phyloP scores from a whole-genome alignment of 2,329 filamentous ascomycete genomes.

The Beauveria scarabaeidicola region DNA sequence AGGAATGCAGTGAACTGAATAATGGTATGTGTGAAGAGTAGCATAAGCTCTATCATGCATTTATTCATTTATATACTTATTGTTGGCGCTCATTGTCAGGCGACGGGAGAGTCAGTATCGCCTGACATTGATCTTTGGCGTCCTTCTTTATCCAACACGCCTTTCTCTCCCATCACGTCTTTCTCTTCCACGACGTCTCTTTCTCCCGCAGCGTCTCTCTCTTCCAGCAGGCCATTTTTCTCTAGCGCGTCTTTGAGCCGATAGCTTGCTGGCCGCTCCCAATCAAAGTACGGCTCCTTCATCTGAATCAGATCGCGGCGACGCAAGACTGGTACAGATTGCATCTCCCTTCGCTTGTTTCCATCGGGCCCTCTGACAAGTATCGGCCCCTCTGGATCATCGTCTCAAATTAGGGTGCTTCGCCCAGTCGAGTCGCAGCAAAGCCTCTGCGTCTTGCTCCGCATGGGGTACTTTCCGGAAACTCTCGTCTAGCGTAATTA shows the following conservation, averaged over 20 bases:
- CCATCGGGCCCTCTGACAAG: neutral
- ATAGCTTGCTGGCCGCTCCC: slow-evolving; percentile 8
- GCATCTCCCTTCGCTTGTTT: neutral
- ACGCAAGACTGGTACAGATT: neutral
- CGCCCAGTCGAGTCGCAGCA: slow-evolving; percentile 19
- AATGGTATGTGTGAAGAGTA: too few relatives aligned
- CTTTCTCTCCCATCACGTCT: too few relatives aligned
- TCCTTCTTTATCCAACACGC: too few relatives aligned
- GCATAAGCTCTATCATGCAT: too few relatives aligned
- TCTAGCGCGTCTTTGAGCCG: slow-evolving; percentile 3
- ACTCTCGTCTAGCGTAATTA: slow-evolving; percentile 25
- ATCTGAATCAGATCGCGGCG: neutral
- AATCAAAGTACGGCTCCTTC: slow-evolving; percentile 2
- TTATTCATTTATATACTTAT: too few relatives aligned
- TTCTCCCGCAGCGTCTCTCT: too few relatives aligned
- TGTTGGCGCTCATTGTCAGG: too few relatives aligned
- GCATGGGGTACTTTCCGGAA: slow-evolving; percentile 17
- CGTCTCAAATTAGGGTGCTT: slow-evolving; percentile 23
- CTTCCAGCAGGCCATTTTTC: neutral
- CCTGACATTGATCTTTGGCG: too few relatives aligned
- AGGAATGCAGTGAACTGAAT: too few relatives aligned
- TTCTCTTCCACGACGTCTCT: too few relatives aligned
- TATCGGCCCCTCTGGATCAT: slow-evolving; percentile 8
- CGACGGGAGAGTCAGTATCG: too few relatives aligned
- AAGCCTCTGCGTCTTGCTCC: slow-evolving; percentile 17